Evolutionary conservation across 2,329 filamentous ascomycete species (phyloP).

Genomic region (Tricladium varicosporioides): DNA sequence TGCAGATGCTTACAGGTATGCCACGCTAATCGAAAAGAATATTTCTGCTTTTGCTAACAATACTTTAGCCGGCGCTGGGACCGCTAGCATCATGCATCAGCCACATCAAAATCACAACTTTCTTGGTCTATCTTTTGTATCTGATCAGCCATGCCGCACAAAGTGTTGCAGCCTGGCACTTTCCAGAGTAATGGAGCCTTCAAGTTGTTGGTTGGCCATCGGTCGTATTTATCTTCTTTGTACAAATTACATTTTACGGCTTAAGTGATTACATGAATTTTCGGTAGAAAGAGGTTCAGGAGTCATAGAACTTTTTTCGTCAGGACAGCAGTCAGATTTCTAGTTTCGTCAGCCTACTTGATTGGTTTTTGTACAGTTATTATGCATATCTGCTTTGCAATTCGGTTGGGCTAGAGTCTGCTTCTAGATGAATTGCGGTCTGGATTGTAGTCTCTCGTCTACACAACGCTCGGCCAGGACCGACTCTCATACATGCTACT

Average conservation of each 20-base stretch:
- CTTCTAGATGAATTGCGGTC: constrained; percentile 3
- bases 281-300: constrained; percentile 8
- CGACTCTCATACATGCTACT: constrained; percentile 2
- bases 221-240: constrained; percentile 16
- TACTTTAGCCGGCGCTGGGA: constrained; percentile 37
- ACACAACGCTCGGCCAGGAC: not conserved
- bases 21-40: not conserved
- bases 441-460: not conserved
- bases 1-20: constrained; percentile 38
- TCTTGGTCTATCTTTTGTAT: not conserved
- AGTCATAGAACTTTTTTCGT: constrained; percentile 13
- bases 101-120: not conserved
- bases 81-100: no score
- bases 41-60: not conserved
- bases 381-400: constrained; percentile 14
- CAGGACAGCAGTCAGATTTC: constrained; percentile 7
- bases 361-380: constrained; percentile 14
- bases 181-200: constrained; percentile 21
- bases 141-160: constrained; percentile 5
- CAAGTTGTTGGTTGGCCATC: constrained; percentile 28
- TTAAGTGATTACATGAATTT: constrained; percentile 7
- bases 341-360: constrained; percentile 2
- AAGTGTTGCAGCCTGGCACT: constrained; percentile 27
- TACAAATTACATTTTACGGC: constrained; percentile 10
- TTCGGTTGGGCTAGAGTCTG: not conserved